Conservation (phyloP, 2,329 filamentous ascomycete species). For the Rhynchosporium graminicola region DNA sequence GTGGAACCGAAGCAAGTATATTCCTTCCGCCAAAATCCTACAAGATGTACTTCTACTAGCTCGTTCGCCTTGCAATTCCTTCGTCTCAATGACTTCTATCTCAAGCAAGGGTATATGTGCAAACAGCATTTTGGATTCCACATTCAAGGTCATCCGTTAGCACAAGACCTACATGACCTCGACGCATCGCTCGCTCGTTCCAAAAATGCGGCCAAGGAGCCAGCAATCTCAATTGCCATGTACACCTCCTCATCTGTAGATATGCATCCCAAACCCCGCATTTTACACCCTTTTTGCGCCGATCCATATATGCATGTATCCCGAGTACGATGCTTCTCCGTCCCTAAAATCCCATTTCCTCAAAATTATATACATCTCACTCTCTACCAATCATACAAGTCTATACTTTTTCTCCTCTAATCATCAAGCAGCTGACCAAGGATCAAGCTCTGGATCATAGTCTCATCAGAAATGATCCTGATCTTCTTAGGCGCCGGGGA, state of each 20-base stretch:
- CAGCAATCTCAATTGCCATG: slow-evolving; percentile 1
- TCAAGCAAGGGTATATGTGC: background rate
- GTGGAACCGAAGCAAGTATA: background rate
- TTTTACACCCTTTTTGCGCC: background rate
- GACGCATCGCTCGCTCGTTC: background rate
- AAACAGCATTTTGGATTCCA: background rate
- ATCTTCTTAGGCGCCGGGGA: slow-evolving; percentile 52
- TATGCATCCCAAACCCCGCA: background rate
- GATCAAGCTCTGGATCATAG: slow-evolving; percentile 91
- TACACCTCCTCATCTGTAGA: slow-evolving; percentile 2
- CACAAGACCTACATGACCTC: background rate
- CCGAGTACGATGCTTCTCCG: background rate
- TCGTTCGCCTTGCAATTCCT: background rate
- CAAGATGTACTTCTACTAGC: background rate
- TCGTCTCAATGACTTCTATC: background rate
- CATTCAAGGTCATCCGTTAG: background rate
- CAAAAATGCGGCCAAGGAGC: background rate
- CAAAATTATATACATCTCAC: background rate
- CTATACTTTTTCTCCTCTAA: background rate
- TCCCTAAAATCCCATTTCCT: background rate
- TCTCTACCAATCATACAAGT: background rate
- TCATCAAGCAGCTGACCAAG: slow-evolving; percentile 67
- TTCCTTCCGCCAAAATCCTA: background rate
- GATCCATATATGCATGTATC: background rate
- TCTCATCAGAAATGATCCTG: slow-evolving; percentile 76